These are phyloP conservation scores for Podila clonocystis DNA, from an alignment of 192 early-diverging fungal genomes.

Conservation along the genomic window DNA sequence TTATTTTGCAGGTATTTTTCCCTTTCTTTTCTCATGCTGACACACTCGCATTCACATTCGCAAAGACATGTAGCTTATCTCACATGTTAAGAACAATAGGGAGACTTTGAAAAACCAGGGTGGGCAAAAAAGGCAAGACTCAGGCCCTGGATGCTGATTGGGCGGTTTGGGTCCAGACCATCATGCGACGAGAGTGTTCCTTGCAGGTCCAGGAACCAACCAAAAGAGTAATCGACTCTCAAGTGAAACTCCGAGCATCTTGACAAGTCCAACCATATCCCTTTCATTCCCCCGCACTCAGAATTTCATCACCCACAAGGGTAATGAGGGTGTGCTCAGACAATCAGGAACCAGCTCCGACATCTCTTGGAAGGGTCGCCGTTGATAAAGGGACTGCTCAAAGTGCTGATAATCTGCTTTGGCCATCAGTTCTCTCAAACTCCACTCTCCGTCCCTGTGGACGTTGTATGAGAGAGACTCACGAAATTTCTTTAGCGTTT, in stretches of 20 bases:
- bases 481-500: too few species aligned
- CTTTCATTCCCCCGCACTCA: too few species aligned
- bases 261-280: too few species aligned
- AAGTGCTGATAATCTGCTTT: constrained; percentile 1
- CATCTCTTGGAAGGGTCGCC: not conserved
- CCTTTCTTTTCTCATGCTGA: too few species aligned
- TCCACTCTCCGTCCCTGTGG: not conserved
- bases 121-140: too few species aligned
- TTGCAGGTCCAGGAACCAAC: not conserved
- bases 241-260: constrained; percentile 1
- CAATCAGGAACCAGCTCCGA: constrained; percentile 2
- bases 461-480: too few species aligned
- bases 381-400: constrained; percentile 7
- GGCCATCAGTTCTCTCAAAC: not conserved
- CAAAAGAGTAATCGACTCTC: not conserved
- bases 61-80: too few species aligned
- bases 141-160: not conserved
- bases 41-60: too few species aligned
- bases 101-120: too few species aligned
- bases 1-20: too few species aligned
- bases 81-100: too few species aligned
- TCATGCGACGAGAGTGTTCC: not conserved
- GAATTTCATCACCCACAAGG: not conserved
- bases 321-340: not conserved
- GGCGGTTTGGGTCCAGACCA: not conserved